These are phyloP conservation scores for Nemania abortiva DNA, from an alignment of 2,329 filamentous ascomycete species.

Conservation along the genomic window DNA sequence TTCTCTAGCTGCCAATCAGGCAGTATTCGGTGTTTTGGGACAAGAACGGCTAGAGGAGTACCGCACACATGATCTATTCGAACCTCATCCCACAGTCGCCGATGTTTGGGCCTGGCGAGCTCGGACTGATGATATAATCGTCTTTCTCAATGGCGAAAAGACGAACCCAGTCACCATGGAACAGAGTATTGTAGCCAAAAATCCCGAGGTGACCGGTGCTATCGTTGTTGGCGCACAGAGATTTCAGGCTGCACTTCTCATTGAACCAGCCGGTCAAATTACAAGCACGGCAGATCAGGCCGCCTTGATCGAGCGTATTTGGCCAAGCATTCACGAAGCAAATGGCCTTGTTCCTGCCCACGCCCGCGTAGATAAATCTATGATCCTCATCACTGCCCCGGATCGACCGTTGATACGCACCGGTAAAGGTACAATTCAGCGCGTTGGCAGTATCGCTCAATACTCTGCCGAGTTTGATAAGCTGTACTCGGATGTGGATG, in stretches of 20 bases:
- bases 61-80: conserved; percentile 45
- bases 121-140: conserved; percentile 50
- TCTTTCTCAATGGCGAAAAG: conserved; percentile 52
- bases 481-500: conserved; percentile 23
- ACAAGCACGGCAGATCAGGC: conserved; percentile 38
- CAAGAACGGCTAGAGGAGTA: conserved; percentile 40
- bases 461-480: conserved; percentile 33
- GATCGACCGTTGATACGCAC: conserved; percentile 41
- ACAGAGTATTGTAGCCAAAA: conserved; percentile 38
- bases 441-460: conserved; percentile 36
- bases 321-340: conserved; percentile 43
- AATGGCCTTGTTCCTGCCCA: conserved; percentile 41
- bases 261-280: conserved; percentile 32
- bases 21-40: conserved; percentile 24
- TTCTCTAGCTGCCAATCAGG: not conserved
- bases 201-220: conserved; percentile 36
- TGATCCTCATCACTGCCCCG: conserved; percentile 35
- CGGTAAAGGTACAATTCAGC: conserved; percentile 42
- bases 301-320: conserved; percentile 42
- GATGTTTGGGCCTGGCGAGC: conserved; percentile 47
- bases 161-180: conserved; percentile 49
- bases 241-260: conserved; percentile 43
- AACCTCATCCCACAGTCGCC: conserved; percentile 43
- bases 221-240: conserved; percentile 41
- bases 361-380: conserved; percentile 40